Base-by-base conservation (phyloP, 2,329 filamentous ascomycete species). In the Fusarium odoratissimum region DNA sequence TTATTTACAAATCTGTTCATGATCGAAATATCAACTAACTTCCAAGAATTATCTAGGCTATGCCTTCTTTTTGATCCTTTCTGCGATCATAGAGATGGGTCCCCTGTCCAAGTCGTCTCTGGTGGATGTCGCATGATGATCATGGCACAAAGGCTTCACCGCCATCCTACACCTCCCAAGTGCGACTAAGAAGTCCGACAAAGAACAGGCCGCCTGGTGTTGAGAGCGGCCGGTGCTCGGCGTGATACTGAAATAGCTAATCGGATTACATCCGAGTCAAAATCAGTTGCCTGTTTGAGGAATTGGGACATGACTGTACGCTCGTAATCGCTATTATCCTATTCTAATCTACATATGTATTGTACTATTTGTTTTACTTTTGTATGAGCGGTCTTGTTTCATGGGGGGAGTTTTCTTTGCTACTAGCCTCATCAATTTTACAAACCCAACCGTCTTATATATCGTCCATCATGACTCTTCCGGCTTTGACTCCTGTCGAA, bases 111-210 rank as follows among this genome's bases (percentile, higher is more conserved):
- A 42, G 58, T 45, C 45, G 45, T 60, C 48, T 54, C 42, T 61
- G 58, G 57, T 72, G 71, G 52, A 58, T 69, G 64, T 74, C 72
- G 71, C 46, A 72, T 69, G 68, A 74, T 72, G 46, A 65, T 74
- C 71, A 74, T 69, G 58, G 42, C 68, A 74, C 65, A 44, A 28
- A 49, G 45, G 57, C 42, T 60, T 74, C 72, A 74, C 72, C 72
- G 72, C 72, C 55, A 74, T 56, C 54, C 71, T 64, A 60, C 68
- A 68, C 71, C 68, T 66, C 69, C 69, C 58, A 46, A 28, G 33
- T 46, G 49, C 35, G 41, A 57, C 46, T 23, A 44, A 57, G 49
- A 58, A 58, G 35, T 23, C 42, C 40, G 21, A 40, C 25, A 52
- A 48, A 66, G 33, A 54, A 44, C 33, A 60, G 40, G 40, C 16